Evolutionary conservation across 2,329 filamentous ascomycete species (phyloP), one percentile per base, ranked within the genome.

Genomic region (Phyllosticta citribraziliensis): DNA sequence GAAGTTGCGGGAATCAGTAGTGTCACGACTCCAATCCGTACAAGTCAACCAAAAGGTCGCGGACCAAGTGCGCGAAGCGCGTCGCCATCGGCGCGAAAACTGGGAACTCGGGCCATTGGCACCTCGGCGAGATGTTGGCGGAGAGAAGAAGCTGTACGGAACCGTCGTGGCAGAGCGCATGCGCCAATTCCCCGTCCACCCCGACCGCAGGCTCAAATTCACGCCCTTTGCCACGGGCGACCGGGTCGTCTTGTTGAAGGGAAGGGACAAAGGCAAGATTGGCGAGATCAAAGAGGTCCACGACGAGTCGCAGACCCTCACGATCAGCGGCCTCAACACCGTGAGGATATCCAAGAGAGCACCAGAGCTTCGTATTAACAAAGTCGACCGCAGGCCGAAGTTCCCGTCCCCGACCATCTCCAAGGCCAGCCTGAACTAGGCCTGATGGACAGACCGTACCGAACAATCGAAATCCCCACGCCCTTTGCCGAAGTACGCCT

Each of bases 191-290:
- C 68, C 74, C 24, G 70, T 79, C 54, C 22, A 57, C 33, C 73
- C 76, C 20, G 69, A 75, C 61, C 64, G 64, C 64, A 72, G 61
- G 66, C 70, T 64, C 63, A 70, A 66, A 61, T 53, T 63, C 64
- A 50, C 63, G 27, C 70, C 70, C 17, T 72, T 80, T 27, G 68
- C 71, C 66, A 71, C 73, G 66, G 85, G 86, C 6, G 94, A 97
- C 74, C 83, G 94, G 63, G 91, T 97, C 33, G 89, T 93, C 58
- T 77, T 97, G 62, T 76, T 91, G 59, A 84, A 87, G 63, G 92
- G 93, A 9, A 82, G 81, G 40, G 88, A 94, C 69, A 88, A 86
- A 77, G 91, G 91, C 68, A 89, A 87, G 77, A 94, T 99, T 74
- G 89, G 89, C 57, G 77, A 78, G n/a, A 83, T 97, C 53, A 73